Conservation (phyloP, 805 yeast species). For the Novakomyces olei region DNA sequence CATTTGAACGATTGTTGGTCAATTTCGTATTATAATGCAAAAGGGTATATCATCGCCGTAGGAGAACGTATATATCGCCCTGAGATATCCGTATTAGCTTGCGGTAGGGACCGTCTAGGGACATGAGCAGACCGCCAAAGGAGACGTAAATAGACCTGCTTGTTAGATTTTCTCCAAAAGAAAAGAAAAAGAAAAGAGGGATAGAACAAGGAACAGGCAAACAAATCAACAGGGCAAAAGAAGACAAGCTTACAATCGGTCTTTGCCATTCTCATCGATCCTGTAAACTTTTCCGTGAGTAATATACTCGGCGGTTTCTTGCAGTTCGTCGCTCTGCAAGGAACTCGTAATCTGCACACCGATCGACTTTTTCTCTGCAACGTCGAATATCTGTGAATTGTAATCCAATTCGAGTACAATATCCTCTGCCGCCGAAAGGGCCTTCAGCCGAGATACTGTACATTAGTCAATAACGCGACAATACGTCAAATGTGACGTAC, state of each 20-base stretch:
- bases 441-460: conserved; percentile 3
- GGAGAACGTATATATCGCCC: conserved; percentile 1
- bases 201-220: too few species aligned
- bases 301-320: conserved; percentile 2
- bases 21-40: too few species aligned
- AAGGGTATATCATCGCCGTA: too few species aligned
- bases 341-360: conserved; percentile 2
- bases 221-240: not conserved
- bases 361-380: conserved; percentile 1
- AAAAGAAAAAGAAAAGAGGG: too few species aligned
- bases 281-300: conserved; percentile 3
- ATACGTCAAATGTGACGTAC: not conserved
- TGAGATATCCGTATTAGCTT: not conserved
- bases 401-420: conserved; percentile 1
- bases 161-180: not conserved
- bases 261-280: conserved; percentile 1
- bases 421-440: conserved; percentile 1
- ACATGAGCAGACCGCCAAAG: conserved; percentile 3
- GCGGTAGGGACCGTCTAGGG: conserved; percentile 2
- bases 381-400: conserved; percentile 1
- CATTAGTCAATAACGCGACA: too few species aligned
- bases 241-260: not conserved
- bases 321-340: conserved; percentile 1
- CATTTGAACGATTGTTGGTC: too few species aligned
- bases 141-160: conserved; percentile 1